A percentile compares a stretch with the other conserved stretches of the same genome.
Evolutionary conservation across 768 basidiomycete genomes (phyloP).

Genomic region (Scleroderma bovista): DNA sequence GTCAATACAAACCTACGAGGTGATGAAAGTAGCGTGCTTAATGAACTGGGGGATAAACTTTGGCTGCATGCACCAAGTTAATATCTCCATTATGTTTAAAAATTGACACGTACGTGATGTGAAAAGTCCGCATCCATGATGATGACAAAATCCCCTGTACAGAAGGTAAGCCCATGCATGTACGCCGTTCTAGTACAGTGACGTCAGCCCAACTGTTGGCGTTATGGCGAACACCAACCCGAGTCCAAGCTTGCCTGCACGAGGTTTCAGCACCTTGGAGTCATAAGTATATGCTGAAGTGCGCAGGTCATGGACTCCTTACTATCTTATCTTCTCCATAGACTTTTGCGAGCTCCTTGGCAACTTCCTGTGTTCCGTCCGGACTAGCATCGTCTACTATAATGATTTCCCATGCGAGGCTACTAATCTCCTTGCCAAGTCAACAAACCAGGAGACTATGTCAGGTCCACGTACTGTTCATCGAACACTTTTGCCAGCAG

Average conservation of each 20-base stretch:
- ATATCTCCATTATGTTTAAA: neutral
- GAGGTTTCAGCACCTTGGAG: conserved; percentile 70
- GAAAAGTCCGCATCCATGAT: conserved; percentile 98
- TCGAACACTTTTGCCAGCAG: conserved; percentile 71
- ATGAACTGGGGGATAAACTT: conserved; percentile 96
- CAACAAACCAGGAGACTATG: neutral
- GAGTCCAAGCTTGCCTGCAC: conserved; percentile 86
- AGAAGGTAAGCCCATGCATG: conserved; percentile 86
- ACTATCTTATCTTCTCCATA: conserved; percentile 88
- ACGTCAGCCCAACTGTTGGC: neutral
- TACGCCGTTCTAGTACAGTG: conserved; percentile 69
- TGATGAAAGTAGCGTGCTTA: conserved; percentile 37
- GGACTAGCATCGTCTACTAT: conserved; percentile 91
- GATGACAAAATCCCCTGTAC: conserved; percentile 88
- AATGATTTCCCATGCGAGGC: conserved; percentile 81
- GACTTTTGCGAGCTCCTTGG: conserved; percentile 64
- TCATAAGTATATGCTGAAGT: conserved; percentile 2
- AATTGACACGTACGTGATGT: conserved; percentile 63
- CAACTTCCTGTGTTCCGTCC: conserved; percentile 89
- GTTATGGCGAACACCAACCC: conserved; percentile 46
- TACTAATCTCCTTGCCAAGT: conserved; percentile 34
- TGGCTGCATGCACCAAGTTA: conserved; percentile 46
- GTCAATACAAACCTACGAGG: conserved; percentile 4
- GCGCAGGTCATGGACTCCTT: conserved; percentile 18
- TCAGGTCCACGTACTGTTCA: conserved; percentile 55